Evolutionary conservation across 1,284 basidiomycete species (phyloP).

Genomic region (Sporisorium reilianum): DNA sequence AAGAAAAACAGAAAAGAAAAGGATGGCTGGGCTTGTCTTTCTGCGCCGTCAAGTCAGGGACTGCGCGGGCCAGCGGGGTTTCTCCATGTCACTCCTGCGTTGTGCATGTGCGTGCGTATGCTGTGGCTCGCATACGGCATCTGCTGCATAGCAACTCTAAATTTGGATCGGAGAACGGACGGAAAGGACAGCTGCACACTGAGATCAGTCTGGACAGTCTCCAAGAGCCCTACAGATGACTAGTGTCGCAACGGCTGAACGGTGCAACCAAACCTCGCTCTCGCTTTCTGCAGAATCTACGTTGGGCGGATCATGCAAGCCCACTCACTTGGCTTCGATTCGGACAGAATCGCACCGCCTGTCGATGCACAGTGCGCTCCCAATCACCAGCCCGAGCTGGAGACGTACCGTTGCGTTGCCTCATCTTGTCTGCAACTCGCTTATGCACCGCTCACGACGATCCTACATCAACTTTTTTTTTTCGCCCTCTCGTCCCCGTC

Average conservation of each 20-base stretch:
- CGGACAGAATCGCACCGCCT: not conserved
- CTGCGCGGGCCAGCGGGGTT: constrained; percentile 3
- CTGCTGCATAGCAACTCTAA: constrained; percentile 1
- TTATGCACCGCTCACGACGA: constrained; percentile 16
- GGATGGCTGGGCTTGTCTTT: not conserved
- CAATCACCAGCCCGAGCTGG: not conserved
- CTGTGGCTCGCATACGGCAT: not conserved
- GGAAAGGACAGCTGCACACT: not conserved
- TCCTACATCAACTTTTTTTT: constrained; percentile 28
- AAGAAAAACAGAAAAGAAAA: not conserved
- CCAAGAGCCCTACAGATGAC: constrained; percentile 1
- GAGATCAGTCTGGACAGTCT: not conserved
- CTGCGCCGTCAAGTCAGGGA: constrained; percentile 6
- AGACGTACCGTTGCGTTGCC: constrained; percentile 32
- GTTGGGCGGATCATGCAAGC: not conserved
- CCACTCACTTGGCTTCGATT: too few relatives aligned
- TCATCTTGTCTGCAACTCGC: constrained; percentile 26
- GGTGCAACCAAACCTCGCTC: too few relatives aligned
- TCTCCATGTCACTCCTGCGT: not conserved
- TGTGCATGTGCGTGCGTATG: not conserved
- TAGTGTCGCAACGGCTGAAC: not conserved
- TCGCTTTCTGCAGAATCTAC: not conserved
- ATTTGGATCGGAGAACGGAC: not conserved
- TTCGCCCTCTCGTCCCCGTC: not conserved
- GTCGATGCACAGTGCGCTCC: constrained; percentile 18